Evolutionary conservation across 2,329 filamentous ascomycete genomes (phyloP), one percentile per base, ranked within the genome.

Genomic region (Penicillium sp.): DNA sequence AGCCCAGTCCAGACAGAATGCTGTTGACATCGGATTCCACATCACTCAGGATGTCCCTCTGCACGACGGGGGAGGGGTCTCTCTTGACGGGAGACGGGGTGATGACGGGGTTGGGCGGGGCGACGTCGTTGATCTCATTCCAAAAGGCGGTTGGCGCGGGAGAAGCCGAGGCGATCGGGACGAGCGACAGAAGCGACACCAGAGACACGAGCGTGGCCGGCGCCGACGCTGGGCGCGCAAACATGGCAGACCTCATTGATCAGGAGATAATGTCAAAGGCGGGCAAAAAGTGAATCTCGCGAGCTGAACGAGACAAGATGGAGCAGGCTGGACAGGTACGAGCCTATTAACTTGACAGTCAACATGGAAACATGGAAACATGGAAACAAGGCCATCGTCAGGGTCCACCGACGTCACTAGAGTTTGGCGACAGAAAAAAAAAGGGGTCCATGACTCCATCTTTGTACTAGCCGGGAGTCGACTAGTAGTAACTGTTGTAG

Each of bases 1-100:
- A 65, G 1, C 65, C 65, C 51, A 67, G 48, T 2, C 53, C 61
- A 1, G 49, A 52, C n/a, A 52, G 49, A 4, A 52, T 34, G 20
- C 34, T 52, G 35, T 39, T 31, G 5, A 52, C 22, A 31, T 52
- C 49, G 20, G 34, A 38, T 38, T 52, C 37, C 5, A 52, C 31
- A 31, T 52, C 49, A 11, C 49, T 52, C 17, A 52, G 14, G 14
- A 52, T 52, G 15, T 38, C 49, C 22, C 49, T 12, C 17, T 52
- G 49, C 3, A 52, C 37, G 35, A 52, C 37, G 3, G 49, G 49
- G 1, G 35, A 52, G 11, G 49, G 49, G 49, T 39, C 10, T 11
- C n/a, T 52, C 11, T 39, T 3, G 8, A 52, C 20, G 3, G 49
- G 49, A 8, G 49, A 52, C 6, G 49, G 49, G 10, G 49, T 52